Base-by-base conservation (phyloP, 169 alveolate species). In the Cryptosporidium tyzzeri region DNA sequence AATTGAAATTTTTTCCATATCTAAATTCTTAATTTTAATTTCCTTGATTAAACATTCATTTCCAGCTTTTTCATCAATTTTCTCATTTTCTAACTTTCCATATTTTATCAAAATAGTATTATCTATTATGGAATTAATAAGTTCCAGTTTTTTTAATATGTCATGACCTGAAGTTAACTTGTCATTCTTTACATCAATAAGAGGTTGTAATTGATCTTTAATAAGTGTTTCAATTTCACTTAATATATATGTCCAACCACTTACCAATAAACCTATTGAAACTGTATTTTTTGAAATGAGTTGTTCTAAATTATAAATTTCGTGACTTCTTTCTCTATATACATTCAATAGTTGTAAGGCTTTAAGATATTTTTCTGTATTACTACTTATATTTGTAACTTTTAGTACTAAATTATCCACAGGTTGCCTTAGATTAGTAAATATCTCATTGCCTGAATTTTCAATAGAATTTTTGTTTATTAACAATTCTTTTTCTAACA, bases 121-220 rank as follows among this genome's bases (percentile, higher is more conserved):
- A 9, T 70, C 31, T 16, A 73, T 21, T 39, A 73, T 73, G 23
- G 86, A 73, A 39, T 73, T 33, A 33, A 73, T 53, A 26, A 73
- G 53, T n/a, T 73, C 86, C 8, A 59, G 29, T 44, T 41, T 51
- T 16, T 58, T 73, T 12, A 55, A 51, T 0, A 73, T 53, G n/a
- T 73, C 86, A 41, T 73, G 31, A 23, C 86, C 86, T 6, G 86
- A 73, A 12, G 51, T n/a, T 21, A n/a, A 1, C 2, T 23, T 53
- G 8, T 0, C 6, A 1, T 33, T 23, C 7, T 41, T 44, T 16
- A n/a, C 35, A 31, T 59, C 89, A n/a, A 62, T 12, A 9, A 80
- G 51, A 0, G 89, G 89, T 14, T 61, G 35, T 12, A 80, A 9
- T 18, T 80, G 89, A 44, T 80, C 68, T 33, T 80, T 59, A 29